phyloP scores from a whole-genome alignment of 1,284 basidiomycete genomes.

The Clitocybe nebularis region DNA sequence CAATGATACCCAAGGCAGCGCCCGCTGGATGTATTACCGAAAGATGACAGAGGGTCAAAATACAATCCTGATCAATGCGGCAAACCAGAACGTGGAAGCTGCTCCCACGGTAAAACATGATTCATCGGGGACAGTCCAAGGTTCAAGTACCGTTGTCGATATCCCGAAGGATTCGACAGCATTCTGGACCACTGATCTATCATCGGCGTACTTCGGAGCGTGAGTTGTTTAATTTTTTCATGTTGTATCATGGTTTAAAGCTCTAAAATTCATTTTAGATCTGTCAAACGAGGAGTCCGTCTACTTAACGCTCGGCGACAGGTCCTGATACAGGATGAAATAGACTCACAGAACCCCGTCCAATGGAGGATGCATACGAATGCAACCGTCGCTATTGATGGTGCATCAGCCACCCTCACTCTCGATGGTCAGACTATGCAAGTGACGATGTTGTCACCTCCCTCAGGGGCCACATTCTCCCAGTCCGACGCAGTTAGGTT shows the following conservation, averaged over 20 bases:
- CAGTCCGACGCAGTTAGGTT: slow-evolving; percentile 50
- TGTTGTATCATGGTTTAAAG: slow-evolving; percentile 8
- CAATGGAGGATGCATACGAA: slow-evolving; percentile 98
- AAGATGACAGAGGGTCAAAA: slow-evolving; percentile 98
- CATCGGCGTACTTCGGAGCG: slow-evolving; percentile 76
- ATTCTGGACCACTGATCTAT: slow-evolving; percentile 80
- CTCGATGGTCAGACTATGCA: slow-evolving; percentile 61
- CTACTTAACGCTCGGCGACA: slow-evolving; percentile 85
- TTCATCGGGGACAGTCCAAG: slow-evolving; percentile 68
- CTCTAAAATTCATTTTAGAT: slow-evolving; percentile 26
- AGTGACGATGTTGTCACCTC: slow-evolving; percentile 57
- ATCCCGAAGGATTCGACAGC: slow-evolving; percentile 73
- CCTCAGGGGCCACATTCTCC: slow-evolving; percentile 54
- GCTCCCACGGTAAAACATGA: slow-evolving; percentile 57
- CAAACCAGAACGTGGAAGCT: slow-evolving; percentile 81
- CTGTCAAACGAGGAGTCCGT: slow-evolving; percentile 85
- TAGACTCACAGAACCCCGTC: slow-evolving; percentile 54
- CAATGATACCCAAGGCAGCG: slow-evolving; percentile 60
- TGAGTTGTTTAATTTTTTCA: slow-evolving; percentile 36
- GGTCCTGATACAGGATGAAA: slow-evolving; percentile 90
- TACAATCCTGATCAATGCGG: slow-evolving; percentile 75
- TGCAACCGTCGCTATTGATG: slow-evolving; percentile 34
- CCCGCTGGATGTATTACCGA: slow-evolving; percentile 90
- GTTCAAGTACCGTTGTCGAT: slow-evolving; percentile 69
- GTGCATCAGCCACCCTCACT: slow-evolving; percentile 59